A percentile compares a stretch with the other conserved stretches of the same genome.
Evolutionary conservation across 2,329 filamentous ascomycete species (phyloP).

Genomic region (Sporothrix globosa): DNA sequence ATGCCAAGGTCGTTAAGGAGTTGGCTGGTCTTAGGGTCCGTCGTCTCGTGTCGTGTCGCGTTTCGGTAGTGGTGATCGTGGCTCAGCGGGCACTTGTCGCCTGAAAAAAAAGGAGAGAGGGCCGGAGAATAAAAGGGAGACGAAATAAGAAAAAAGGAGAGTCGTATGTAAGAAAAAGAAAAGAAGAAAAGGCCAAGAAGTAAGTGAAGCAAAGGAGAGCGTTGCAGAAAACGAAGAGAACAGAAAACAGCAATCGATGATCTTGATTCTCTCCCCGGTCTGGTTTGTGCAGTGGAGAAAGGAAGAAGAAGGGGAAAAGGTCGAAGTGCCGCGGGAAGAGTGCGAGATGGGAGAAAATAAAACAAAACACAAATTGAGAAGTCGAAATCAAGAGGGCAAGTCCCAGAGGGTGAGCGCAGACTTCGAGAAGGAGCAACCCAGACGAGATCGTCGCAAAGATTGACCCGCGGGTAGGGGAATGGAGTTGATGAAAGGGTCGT

Average conservation of each 20-base stretch:
- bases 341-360: neutral
- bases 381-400: neutral
- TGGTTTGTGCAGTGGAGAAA: neutral
- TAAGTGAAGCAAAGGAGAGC: neutral
- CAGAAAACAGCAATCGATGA: neutral
- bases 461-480: slow-evolving; percentile 17
- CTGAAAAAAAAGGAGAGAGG: neutral
- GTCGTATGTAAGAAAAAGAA: neutral
- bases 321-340: neutral
- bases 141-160: neutral
- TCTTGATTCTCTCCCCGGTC: slow-evolving; percentile 3
- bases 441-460: neutral
- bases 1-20: neutral
- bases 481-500: slow-evolving; percentile 15
- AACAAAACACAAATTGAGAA: slow-evolving; percentile 10
- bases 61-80: neutral
- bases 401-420: neutral
- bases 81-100: neutral
- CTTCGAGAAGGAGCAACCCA: neutral
- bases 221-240: neutral
- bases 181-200: neutral
- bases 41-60: slow-evolving; percentile 12
- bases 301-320: neutral
- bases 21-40: neutral
- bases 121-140: slow-evolving; percentile 2